phyloP scores from a whole-genome alignment of 192 early-diverging fungal genomes.

The Kappamyces sp. region DNA sequence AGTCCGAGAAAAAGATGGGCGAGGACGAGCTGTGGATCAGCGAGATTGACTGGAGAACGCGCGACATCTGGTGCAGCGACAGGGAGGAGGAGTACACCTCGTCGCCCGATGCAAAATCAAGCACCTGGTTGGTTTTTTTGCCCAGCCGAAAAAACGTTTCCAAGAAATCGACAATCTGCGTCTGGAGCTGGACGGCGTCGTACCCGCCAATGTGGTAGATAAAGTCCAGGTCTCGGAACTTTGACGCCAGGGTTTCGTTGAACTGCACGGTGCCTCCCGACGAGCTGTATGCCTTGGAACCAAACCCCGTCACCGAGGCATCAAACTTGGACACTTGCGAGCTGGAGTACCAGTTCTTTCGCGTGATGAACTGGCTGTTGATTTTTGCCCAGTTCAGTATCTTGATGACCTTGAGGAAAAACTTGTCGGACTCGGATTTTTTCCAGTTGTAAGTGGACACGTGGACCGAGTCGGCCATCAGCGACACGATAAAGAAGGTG shows the following conservation, averaged over 20 bases:
- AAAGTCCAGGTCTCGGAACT: constrained; percentile 11
- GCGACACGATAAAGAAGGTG: constrained; percentile 34
- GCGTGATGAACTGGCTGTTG: constrained; percentile 33
- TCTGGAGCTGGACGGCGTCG: constrained; percentile 24
- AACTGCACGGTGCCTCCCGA: neutral
- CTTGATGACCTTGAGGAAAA: constrained; percentile 34
- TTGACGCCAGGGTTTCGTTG: constrained; percentile 1
- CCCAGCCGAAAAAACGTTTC: constrained; percentile 35
- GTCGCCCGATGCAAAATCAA: neutral
- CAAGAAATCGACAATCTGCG: constrained; percentile 41
- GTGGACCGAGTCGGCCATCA: constrained; percentile 22
- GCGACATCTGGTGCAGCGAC: constrained; percentile 28
- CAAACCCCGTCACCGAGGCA: neutral
- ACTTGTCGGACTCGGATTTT: constrained; percentile 18
- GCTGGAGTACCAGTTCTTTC: constrained; percentile 10
- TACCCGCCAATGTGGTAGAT: constrained; percentile 16
- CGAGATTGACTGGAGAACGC: constrained; percentile 35
- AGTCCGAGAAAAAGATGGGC: constrained; percentile 44
- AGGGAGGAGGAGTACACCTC: neutral
- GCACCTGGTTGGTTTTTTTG: neutral
- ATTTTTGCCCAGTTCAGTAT: constrained; percentile 48
- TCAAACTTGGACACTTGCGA: constrained; percentile 9
- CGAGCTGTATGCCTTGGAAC: neutral
- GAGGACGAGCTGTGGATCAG: constrained; percentile 39
- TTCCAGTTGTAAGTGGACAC: constrained; percentile 33